Base-by-base conservation (phyloP, 805 yeast genomes). In the Wickerhamiella domercqiae region DNA sequence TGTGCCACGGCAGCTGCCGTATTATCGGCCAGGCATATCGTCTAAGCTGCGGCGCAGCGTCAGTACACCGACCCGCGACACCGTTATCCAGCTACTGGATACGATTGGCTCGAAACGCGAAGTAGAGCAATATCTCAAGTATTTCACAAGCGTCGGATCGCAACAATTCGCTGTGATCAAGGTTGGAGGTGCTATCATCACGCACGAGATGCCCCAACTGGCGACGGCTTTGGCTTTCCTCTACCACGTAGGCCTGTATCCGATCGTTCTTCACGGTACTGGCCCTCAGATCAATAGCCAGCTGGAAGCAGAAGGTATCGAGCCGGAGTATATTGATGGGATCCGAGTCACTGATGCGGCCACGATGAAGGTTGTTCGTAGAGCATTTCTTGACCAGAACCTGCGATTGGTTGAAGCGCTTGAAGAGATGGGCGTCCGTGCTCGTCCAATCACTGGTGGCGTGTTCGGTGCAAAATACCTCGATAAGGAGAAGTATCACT, bases 131-230 rank as follows among this genome's bases (percentile, higher is more conserved):
- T 90, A 90, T 60, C 70, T 90, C 53, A 86, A 84, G 58, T 87
- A 87, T 60, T 90, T 90, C 67, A 86, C 97, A 1, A 83, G 95
- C 22, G 97, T 90, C 26, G 56, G 59, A 45, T 49, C 84, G 49
- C 97, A 90, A 57, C 96, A 90, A 54, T 90, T 90, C 53, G 99
- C 99, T 3, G 95, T 90, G 32, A 90, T 90, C 61, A 90, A 90
- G 59, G 98, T 90, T 32, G 99, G 99, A 29, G 99, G 99, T 46
- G 99, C 98, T 28, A 87, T 90, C 52, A 90, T 90, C 58, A 87
- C 97, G 34, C 93, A 90, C 49, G 90, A 87, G 51, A 64, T 90
- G 45, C 79, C 84, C 7, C 94, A 87, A 61, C 66, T 90, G 49
- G 98, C 98, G 0, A 81, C 94, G 1, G 86, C 96, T 53, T 67